Evolutionary conservation across 371 early-diverging fungal genomes (phyloP).

Genomic region (Mortierella sp.): DNA sequence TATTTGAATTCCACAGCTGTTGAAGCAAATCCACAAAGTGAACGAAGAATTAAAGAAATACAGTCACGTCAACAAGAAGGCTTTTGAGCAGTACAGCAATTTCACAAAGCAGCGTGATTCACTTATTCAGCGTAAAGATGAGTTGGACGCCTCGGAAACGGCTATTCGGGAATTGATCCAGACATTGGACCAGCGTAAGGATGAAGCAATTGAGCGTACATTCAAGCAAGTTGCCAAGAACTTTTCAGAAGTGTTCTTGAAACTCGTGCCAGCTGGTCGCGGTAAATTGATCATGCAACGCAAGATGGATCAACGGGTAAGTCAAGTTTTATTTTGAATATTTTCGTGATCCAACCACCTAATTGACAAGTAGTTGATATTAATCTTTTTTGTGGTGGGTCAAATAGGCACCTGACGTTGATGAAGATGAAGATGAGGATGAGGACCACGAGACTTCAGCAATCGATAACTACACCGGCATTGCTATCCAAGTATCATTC

Average conservation of each 20-base stretch:
- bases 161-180: slow-evolving; percentile 90
- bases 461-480: slow-evolving; percentile 90
- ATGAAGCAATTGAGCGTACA: slow-evolving; percentile 96
- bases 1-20: slow-evolving; percentile 54
- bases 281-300: slow-evolving; percentile 91
- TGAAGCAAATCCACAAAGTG: slow-evolving; percentile 82
- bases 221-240: slow-evolving; percentile 92
- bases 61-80: slow-evolving; percentile 97
- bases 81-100: slow-evolving; percentile 95
- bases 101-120: slow-evolving; percentile 93
- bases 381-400: background rate
- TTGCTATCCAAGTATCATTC: slow-evolving; percentile 92
- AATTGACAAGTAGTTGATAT: background rate
- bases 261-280: slow-evolving; percentile 91
- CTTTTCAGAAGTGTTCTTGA: slow-evolving; percentile 91
- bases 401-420: slow-evolving; percentile 35
- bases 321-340: background rate
- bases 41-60: slow-evolving; percentile 90
- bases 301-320: slow-evolving; percentile 68
- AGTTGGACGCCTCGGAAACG: slow-evolving; percentile 86
- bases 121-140: slow-evolving; percentile 84
- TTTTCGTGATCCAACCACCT: background rate
- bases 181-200: slow-evolving; percentile 94
- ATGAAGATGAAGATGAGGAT: slow-evolving; percentile 64
- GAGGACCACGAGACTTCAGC: slow-evolving; percentile 54